A percentile compares a stretch with the other conserved stretches of the same genome.
These are phyloP conservation scores for Remersonia thermophila DNA, from an alignment of 2,329 filamentous ascomycete species.

Conservation along the genomic window DNA sequence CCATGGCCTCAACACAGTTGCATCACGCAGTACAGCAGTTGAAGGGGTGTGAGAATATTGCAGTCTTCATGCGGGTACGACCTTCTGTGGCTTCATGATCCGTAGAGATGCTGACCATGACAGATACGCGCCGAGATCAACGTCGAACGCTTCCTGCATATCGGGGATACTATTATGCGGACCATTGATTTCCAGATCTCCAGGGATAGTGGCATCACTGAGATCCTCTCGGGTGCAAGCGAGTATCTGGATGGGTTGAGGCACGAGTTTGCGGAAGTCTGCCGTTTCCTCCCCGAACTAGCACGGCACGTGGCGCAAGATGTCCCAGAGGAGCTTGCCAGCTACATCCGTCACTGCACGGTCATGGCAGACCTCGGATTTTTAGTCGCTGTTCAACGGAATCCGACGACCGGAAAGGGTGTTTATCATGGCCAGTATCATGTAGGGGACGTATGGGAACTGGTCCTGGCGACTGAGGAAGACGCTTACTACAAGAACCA, in stretches of 20 bases:
- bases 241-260: conserved; percentile 66
- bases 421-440: conserved; percentile 50
- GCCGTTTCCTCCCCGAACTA: conserved; percentile 57
- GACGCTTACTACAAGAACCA: conserved; percentile 77
- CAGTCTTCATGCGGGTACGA: conserved; percentile 41
- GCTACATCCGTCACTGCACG: conserved; percentile 58
- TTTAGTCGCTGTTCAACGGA: conserved; percentile 58
- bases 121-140: conserved; percentile 49
- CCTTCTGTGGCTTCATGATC: background rate
- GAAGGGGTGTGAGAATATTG: conserved; percentile 36
- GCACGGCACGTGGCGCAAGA: conserved; percentile 49
- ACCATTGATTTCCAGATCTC: conserved; percentile 74
- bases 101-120: background rate
- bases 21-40: conserved; percentile 50
- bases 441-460: conserved; percentile 56
- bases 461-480: conserved; percentile 60
- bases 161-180: conserved; percentile 60
- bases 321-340: conserved; percentile 46
- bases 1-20: conserved; percentile 57
- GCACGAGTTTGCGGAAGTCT: conserved; percentile 64
- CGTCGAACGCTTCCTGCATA: conserved; percentile 42
- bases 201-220: conserved; percentile 55
- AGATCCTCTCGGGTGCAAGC: conserved; percentile 62
- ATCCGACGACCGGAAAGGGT: conserved; percentile 44
- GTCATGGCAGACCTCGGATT: conserved; percentile 91